Base-by-base conservation (phyloP, 768 basidiomycete genomes). In the Crassisporium funariophilum region DNA sequence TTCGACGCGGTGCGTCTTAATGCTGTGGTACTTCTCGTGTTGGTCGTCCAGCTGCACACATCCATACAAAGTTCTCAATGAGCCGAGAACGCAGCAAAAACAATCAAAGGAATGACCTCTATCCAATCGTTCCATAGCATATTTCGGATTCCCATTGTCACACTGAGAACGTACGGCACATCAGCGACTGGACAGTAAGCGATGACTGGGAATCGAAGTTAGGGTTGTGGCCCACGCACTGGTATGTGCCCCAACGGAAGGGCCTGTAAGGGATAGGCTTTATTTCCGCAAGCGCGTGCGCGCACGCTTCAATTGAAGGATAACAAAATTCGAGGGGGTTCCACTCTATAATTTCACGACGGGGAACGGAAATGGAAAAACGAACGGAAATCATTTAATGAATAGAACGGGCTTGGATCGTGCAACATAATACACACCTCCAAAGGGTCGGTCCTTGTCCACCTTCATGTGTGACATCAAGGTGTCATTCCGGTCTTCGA, bases 121-220 rank as follows among this genome's bases (percentile, higher is more conserved):
- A 89, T 80, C 87, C 86, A 88, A 43, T 84, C 79, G 31, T 75
- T 73, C 81, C 82, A 89, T 7, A 69, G 70, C 84, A 88, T 86
- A 39, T 59, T 66, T 29, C 81, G 76, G 55, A 84, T 78, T 50
- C 80, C 84, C 83, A 86, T 87, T 23, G 83, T 87, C 33, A 84
- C 72, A 53, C 84, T 86, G 39, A 9, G 25, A 4, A 12, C 31
- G 20, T 22, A n/a, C 22, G 37, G 21, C 43, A 12, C 12, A 17
- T 29, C n/a, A 20, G 24, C 5, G 19, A 19, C 8, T 41, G 23
- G 12, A 11, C 24, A 40, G 17, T 27, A 25, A 20, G 35, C 44
- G 6, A 15, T 15, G 12, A 25, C 15, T 37, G 22, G 17, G 12
- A 9, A 27, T 9, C 20, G 29, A 19, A 13, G 11, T 13, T 17